Percentiles rank a stretch among this genome's conserved stretches.
Evolutionary conservation across 2,329 filamentous ascomycete genomes (phyloP).

Genomic region (Talaromyces sp.): DNA sequence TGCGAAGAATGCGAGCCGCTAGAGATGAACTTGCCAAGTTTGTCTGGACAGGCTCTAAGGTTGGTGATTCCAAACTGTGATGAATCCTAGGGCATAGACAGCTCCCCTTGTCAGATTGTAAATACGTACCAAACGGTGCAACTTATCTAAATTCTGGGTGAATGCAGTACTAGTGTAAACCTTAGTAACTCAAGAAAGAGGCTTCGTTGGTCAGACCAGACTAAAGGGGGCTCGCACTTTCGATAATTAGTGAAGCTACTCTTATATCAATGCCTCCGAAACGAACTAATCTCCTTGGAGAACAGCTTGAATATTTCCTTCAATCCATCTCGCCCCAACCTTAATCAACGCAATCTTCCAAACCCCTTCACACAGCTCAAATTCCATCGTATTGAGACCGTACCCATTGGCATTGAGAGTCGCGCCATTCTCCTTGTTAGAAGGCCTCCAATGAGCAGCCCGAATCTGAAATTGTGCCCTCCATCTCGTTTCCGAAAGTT

Average conservation of each 20-base stretch:
- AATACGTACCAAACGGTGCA: no score
- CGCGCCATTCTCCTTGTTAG: not conserved
- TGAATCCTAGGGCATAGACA: no score
- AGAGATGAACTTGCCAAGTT: not conserved
- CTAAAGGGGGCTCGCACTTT: no score
- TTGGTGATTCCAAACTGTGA: no score
- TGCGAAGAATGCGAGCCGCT: not conserved
- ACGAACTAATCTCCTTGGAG: not conserved
- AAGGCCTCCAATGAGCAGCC: not conserved
- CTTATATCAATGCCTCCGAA: not conserved
- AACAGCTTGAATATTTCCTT: not conserved
- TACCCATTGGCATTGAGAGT: not conserved
- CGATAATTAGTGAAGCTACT: no score
- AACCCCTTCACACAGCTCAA: not conserved
- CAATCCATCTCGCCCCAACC: not conserved
- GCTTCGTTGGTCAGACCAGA: no score
- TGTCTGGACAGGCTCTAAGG: not conserved
- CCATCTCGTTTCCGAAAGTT: not conserved
- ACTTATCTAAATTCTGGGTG: no score
- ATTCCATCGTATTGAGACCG: not conserved
- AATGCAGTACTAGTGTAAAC: no score
- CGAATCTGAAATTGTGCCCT: not conserved
- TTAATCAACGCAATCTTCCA: not conserved
- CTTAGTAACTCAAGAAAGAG: no score
- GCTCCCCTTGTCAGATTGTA: no score